Evolutionary conservation across 2,329 filamentous ascomycete genomes (phyloP).

Genomic region (Talaromyces atroroseus): DNA sequence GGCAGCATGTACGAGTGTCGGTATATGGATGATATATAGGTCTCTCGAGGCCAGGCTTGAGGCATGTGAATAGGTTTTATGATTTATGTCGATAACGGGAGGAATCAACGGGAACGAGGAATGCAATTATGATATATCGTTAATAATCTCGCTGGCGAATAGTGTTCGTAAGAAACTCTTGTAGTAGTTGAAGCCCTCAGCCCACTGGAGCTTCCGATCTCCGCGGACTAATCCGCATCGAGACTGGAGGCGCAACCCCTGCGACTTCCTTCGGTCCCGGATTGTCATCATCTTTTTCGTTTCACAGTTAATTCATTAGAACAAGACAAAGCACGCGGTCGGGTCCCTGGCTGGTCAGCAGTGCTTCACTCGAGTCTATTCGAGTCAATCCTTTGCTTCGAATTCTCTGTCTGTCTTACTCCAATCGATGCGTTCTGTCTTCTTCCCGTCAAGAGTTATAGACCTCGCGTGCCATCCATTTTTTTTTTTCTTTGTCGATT

Average conservation of each 20-base stretch:
- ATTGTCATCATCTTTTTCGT: neutral
- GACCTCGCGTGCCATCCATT: neutral
- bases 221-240: neutral
- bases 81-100: conserved; percentile 6
- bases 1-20: neutral
- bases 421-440: neutral
- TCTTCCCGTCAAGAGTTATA: neutral
- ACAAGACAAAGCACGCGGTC: no score
- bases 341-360: no score
- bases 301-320: no score
- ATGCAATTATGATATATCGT: neutral
- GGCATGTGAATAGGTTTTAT: conserved; percentile 3
- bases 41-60: neutral
- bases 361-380: neutral
- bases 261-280: neutral
- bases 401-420: neutral
- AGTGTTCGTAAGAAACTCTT: no score
- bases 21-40: neutral
- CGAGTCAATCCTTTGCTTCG: neutral
- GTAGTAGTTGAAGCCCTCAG: no score
- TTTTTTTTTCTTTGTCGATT: neutral
- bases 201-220: no score
- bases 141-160: neutral
- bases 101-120: neutral
- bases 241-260: neutral